A percentile compares a stretch with the other conserved stretches of the same genome.
These are phyloP conservation scores for Mariannaea sp. DNA, from an alignment of 2,329 filamentous ascomycete species.

Conservation along the genomic window DNA sequence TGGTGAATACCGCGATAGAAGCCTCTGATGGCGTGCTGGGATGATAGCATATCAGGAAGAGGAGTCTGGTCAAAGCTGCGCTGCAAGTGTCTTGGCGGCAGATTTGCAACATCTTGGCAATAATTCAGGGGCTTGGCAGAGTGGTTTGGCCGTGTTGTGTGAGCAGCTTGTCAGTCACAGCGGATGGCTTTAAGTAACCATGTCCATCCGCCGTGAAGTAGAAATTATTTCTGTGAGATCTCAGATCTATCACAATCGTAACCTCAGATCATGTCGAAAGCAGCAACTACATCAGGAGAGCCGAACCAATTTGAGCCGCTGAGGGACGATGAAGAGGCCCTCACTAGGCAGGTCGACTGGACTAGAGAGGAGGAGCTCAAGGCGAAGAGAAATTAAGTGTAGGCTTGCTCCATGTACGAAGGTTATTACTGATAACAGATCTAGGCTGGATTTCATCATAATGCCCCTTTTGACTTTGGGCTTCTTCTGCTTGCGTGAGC, in stretches of 20 bases:
- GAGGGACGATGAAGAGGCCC: slow-evolving; percentile 39
- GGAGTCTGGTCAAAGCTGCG: slow-evolving; percentile 17
- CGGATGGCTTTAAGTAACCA: slow-evolving; percentile 2
- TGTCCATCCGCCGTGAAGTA: neutral
- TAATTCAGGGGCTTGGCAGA: neutral
- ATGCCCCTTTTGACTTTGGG: slow-evolving; percentile 50
- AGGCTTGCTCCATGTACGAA: neutral
- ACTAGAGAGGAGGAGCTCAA: slow-evolving; percentile 42
- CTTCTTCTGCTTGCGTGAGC: slow-evolving; percentile 50
- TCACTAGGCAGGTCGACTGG: slow-evolving; percentile 42
- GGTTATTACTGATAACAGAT: neutral
- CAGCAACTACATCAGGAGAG: slow-evolving; percentile 20
- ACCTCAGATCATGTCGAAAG: slow-evolving; percentile 24
- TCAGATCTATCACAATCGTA: neutral
- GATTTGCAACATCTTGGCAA: slow-evolving; percentile 2
- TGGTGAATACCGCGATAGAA: slow-evolving; percentile 19
- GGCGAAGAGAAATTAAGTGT: slow-evolving; percentile 46
- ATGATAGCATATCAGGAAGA: slow-evolving; percentile 28
- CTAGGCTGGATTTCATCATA: slow-evolving; percentile 47
- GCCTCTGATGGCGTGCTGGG: slow-evolving; percentile 33
- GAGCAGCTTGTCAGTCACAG: slow-evolving; percentile 2
- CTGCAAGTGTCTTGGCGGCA: neutral
- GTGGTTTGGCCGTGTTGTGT: neutral
- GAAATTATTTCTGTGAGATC: neutral
- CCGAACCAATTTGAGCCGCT: slow-evolving; percentile 20